phyloP scores from a whole-genome alignment of 2,329 filamentous ascomycete genomes.

The Trichoderma polysporum region DNA sequence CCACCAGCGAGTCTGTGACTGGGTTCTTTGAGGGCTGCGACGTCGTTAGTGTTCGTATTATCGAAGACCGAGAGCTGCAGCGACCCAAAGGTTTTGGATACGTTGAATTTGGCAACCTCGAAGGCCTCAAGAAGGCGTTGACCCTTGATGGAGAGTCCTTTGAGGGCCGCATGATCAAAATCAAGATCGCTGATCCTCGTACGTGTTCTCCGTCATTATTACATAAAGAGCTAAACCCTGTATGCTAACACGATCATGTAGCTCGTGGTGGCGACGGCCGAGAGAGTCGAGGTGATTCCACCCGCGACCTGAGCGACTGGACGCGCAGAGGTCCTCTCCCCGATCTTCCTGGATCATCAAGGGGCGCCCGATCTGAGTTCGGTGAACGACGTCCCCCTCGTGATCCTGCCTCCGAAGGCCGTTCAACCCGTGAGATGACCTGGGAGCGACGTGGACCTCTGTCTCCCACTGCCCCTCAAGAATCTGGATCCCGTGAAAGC shows the following conservation, averaged over 20 bases:
- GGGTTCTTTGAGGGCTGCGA: conserved; percentile 85
- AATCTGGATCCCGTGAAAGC: conserved; percentile 55
- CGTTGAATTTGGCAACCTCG: conserved; percentile 84
- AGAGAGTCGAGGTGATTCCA: conserved; percentile 56
- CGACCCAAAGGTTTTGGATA: conserved; percentile 98
- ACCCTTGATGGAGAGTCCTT: conserved; percentile 78
- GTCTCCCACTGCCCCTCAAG: conserved; percentile 61
- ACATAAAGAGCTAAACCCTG: not conserved
- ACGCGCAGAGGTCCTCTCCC: conserved; percentile 87
- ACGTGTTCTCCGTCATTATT: conserved; percentile 42
- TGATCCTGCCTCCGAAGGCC: conserved; percentile 59
- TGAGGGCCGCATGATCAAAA: conserved; percentile 83
- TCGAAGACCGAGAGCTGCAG: conserved; percentile 91
- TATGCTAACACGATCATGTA: conserved; percentile 38
- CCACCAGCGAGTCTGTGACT: conserved; percentile 76
- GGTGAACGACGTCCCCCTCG: conserved; percentile 65
- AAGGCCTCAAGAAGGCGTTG: conserved; percentile 89
- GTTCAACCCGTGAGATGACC: conserved; percentile 69
- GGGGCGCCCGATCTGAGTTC: conserved; percentile 51
- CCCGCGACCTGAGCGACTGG: conserved; percentile 85
- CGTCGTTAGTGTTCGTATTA: conserved; percentile 88
- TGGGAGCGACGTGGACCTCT: conserved; percentile 96
- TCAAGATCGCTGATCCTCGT: conserved; percentile 98
- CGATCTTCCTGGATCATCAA: conserved; percentile 59
- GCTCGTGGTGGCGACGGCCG: conserved; percentile 74